phyloP scores from a whole-genome alignment of 257 asterid species.

The Parsonsia alboflavescens region DNA sequence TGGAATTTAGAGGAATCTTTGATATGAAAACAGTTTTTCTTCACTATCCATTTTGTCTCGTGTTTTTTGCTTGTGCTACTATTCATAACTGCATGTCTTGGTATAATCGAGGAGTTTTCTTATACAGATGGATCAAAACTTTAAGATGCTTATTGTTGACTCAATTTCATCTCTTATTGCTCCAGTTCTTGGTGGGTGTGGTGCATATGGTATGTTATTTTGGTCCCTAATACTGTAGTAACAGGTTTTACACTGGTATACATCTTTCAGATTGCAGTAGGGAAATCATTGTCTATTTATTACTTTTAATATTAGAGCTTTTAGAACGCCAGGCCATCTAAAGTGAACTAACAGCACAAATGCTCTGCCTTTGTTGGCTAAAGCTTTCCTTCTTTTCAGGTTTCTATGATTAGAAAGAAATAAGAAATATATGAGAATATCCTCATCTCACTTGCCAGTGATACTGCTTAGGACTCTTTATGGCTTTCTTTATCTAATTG shows the following conservation, averaged over 20 bases:
- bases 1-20: background rate
- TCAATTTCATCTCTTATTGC: constrained; percentile 81
- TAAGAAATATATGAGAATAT: background rate
- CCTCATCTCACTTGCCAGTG: background rate
- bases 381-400: background rate
- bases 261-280: background rate
- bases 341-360: background rate
- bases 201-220: constrained; percentile 51
- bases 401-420: background rate
- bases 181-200: constrained; percentile 79
- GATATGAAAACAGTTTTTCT: background rate
- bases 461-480: background rate
- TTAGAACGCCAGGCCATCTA: no score
- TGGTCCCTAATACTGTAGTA: background rate
- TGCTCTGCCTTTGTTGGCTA: background rate
- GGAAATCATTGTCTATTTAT: background rate
- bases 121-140: constrained; percentile 38
- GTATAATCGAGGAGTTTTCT: constrained; percentile 3
- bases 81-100: background rate
- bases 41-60: background rate
- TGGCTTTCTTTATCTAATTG: background rate
- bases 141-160: constrained; percentile 68
- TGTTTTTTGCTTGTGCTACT: constrained; percentile 9
- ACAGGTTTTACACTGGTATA: background rate
- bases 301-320: background rate